Percentiles rank a stretch among this genome's conserved stretches.
Conservation (phyloP, 768 basidiomycete genomes). For the Floccularia luteovirens region DNA sequence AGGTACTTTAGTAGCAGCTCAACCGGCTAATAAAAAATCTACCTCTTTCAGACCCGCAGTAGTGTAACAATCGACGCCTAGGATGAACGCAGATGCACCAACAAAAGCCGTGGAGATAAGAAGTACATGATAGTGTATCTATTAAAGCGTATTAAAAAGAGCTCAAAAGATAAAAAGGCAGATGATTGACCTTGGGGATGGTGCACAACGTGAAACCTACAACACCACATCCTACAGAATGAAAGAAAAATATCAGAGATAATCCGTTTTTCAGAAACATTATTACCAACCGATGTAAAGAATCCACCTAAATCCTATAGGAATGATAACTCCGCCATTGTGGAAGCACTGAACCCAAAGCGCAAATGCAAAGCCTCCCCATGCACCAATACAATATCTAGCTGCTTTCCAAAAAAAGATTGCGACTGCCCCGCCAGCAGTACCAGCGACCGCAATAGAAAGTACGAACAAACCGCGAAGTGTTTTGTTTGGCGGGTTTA, state of each 20-base stretch:
- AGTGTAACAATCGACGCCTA: constrained; percentile 92
- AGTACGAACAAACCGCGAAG: constrained; percentile 89
- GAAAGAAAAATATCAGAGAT: constrained; percentile 7
- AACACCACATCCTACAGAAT: constrained; percentile 52
- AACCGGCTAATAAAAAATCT: constrained; percentile 7
- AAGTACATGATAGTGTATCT: constrained; percentile 80
- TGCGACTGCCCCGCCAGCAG: constrained; percentile 77
- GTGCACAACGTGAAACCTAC: constrained; percentile 80
- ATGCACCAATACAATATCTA: constrained; percentile 75
- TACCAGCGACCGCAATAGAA: constrained; percentile 68
- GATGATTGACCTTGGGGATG: constrained; percentile 51
- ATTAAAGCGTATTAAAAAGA: constrained; percentile 11
- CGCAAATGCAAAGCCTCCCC: constrained; percentile 82
- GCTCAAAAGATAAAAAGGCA: constrained; percentile 9
- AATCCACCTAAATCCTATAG: constrained; percentile 82
- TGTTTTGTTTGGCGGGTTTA: constrained; percentile 73
- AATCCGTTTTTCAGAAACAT: constrained; percentile 5
- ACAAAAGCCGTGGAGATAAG: constrained; percentile 85
- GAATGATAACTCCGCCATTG: constrained; percentile 72
- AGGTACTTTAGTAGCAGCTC: constrained; percentile 8
- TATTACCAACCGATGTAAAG: constrained; percentile 76
- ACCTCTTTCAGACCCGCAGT: constrained; percentile 92
- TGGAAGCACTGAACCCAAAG: constrained; percentile 85
- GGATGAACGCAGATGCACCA: constrained; percentile 83
- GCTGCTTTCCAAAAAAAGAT: constrained; percentile 93